These are phyloP conservation scores for Penicillium sp. DNA, from an alignment of 2,329 filamentous ascomycete species.

Conservation along the genomic window DNA sequence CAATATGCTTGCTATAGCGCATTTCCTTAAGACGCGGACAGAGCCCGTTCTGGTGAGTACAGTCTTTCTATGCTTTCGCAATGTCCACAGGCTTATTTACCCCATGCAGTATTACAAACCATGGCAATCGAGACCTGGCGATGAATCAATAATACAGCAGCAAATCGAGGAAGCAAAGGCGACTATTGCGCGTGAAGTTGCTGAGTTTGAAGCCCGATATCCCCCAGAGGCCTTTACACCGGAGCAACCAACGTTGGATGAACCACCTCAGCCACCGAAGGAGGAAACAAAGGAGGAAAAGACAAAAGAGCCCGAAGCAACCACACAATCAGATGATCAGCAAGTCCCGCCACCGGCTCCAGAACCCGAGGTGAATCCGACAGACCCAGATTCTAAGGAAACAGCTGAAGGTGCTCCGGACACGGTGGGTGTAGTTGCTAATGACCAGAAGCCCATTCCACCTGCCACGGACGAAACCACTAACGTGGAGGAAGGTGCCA, in stretches of 20 bases:
- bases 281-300: background rate
- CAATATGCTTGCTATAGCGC: constrained; percentile 67
- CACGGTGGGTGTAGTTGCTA: constrained; percentile 27
- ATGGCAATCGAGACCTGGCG: constrained; percentile 66
- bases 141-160: constrained; percentile 66
- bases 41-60: constrained; percentile 69
- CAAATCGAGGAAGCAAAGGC: constrained; percentile 66
- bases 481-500: constrained; percentile 30
- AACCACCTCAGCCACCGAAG: background rate
- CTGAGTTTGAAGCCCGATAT: constrained; percentile 56
- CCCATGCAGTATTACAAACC: constrained; percentile 72
- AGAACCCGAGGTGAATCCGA: constrained; percentile 17
- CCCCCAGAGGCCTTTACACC: constrained; percentile 30
- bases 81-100: constrained; percentile 20
- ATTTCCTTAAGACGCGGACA: constrained; percentile 67
- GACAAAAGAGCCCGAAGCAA: constrained; percentile 14
- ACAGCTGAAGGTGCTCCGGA: constrained; percentile 39
- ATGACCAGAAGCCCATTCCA: constrained; percentile 17
- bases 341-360: constrained; percentile 21
- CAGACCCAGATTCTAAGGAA: constrained; percentile 12
- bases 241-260: constrained; percentile 12
- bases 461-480: constrained; percentile 25
- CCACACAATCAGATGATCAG: constrained; percentile 12
- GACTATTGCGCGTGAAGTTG: constrained; percentile 61
- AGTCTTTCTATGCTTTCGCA: background rate